Evolutionary conservation across 2,329 filamentous ascomycete species (phyloP).

Genomic region (Pseudogymnoascus sp.): DNA sequence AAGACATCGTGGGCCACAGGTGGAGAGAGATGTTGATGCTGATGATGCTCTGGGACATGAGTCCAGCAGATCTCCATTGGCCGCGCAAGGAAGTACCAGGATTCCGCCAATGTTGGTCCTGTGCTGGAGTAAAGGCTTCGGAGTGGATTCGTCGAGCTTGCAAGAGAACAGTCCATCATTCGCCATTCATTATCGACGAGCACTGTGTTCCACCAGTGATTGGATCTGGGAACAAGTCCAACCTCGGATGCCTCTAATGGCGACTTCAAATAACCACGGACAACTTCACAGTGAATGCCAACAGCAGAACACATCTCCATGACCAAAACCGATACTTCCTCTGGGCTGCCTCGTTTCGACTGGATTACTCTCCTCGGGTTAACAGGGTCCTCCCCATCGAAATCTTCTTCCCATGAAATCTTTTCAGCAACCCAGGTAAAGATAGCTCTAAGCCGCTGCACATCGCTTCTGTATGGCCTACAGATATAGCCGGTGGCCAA

Average conservation of each 20-base stretch:
- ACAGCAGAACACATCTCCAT: conserved; percentile 90
- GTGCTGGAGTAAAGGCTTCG: conserved; percentile 70
- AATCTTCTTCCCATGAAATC: conserved; percentile 91
- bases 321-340: conserved; percentile 84
- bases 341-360: conserved; percentile 72
- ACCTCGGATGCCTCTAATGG: conserved; percentile 79
- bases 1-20: conserved; percentile 79
- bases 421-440: conserved; percentile 98
- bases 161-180: conserved; percentile 88
- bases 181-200: conserved; percentile 93
- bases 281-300: conserved; percentile 77
- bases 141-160: conserved; percentile 81
- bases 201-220: conserved; percentile 97
- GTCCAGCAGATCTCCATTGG: conserved; percentile 92
- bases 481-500: conserved; percentile 90
- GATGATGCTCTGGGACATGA: conserved; percentile 78
- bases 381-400: conserved; percentile 61
- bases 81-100: conserved; percentile 88
- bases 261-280: conserved; percentile 83
- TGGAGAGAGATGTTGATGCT: conserved; percentile 89
- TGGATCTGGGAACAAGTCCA: conserved; percentile 74
- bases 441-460: conserved; percentile 86
- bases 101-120: conserved; percentile 64
- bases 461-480: conserved; percentile 86
- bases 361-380: conserved; percentile 81